Base-by-base conservation (phyloP, 108 stramenopile genomes). In the Nitzschia sp. region DNA sequence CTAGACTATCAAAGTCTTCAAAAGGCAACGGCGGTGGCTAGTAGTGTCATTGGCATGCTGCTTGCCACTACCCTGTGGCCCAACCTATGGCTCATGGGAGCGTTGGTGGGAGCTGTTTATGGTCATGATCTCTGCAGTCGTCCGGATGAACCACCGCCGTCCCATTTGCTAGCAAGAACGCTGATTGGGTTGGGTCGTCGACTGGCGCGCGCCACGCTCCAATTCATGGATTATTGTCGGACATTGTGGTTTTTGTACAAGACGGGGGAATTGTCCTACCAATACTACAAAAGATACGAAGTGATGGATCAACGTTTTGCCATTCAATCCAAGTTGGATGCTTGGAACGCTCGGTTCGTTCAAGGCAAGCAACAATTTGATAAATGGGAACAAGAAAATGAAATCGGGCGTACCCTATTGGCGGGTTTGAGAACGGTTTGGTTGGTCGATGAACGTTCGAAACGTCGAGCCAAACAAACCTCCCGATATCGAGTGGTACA, bases 21-120 rank as follows among this genome's bases (percentile, higher is more conserved):
- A 42, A 65, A 69, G 24, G 79, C 79, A 13, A 72, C 70, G 4
- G 70, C 60, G 5, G 29, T 88, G 42, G 61, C 79, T 1, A 27
- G 59, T 54, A 54, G 46, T 28, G 32, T 83, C 2, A 45, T 79
- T 4, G 80, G 78, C 0, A 63, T 80, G 46, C 13, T 82, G 11
- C 23, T 83, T 19, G 72, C 48, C 18, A 45, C 55, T 11, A 70
- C 87, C 1, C 60, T 88, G 13, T 38, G 68, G 3, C 83, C 79
- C 5, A 88, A 85, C 27, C 56, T 88, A 11, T 88, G 87, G 87
- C 64, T 88, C 11, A 42, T 88, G n/a, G 84, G 87, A n/a, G 33
- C 48, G 29, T 11, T 83, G 9, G 51, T 64, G 5, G 87, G 83
- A 6, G 76, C 48, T 1, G 24, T 81, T 3, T 88, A 81, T 58